A percentile compares a stretch with the other conserved stretches of the same genome.
Evolutionary conservation across 2,329 filamentous ascomycete genomes (phyloP).

Genomic region (Penicillium rolfsii): DNA sequence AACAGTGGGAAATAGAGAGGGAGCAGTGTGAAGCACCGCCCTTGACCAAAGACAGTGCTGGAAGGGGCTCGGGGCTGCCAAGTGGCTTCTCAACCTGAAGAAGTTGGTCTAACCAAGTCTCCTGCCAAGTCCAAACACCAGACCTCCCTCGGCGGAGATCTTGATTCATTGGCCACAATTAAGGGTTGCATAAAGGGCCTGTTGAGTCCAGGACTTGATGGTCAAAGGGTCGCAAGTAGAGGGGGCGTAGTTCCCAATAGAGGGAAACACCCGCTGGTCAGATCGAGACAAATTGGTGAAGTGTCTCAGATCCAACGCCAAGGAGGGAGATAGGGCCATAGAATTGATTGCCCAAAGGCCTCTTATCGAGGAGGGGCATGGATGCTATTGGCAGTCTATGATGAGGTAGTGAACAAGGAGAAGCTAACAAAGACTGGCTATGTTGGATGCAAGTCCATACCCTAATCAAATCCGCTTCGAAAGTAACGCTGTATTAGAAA

Average conservation of each 20-base stretch:
- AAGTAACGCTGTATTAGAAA: background rate
- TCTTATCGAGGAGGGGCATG: background rate
- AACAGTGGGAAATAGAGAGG: too few species aligned
- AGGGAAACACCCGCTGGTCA: background rate
- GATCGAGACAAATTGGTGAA: background rate
- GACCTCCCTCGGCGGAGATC: background rate
- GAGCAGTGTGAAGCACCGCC: background rate
- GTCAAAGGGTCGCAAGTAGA: background rate
- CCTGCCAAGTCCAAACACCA: background rate
- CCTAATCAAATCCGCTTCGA: background rate
- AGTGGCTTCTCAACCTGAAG: background rate
- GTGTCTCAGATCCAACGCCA: background rate
- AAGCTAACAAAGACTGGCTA: background rate
- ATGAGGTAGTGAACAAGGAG: background rate
- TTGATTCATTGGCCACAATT: background rate
- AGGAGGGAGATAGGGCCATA: too few species aligned
- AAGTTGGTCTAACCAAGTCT: background rate
- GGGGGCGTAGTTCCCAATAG: background rate
- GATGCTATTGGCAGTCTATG: background rate
- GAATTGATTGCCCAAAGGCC: background rate
- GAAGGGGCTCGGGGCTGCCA: background rate
- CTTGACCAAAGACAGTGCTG: background rate
- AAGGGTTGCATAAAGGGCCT: conserved; percentile 1
- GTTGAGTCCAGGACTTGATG: background rate
- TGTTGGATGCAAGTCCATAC: background rate